Evolutionary conservation across 345 rosid species (phyloP).

Genomic region (Syzygium jambos): DNA sequence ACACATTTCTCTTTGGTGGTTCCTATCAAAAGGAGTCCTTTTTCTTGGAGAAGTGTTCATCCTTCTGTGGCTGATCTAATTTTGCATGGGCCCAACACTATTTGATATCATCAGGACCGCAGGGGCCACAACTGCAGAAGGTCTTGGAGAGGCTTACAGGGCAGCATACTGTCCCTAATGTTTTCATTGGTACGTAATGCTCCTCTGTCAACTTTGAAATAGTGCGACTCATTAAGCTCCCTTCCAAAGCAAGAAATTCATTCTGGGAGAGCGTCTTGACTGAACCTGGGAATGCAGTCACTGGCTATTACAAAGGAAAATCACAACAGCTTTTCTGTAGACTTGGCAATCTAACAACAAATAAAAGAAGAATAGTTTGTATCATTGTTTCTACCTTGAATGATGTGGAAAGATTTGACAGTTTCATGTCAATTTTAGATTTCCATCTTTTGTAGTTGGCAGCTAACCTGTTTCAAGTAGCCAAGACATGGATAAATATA

Average conservation of each 20-base stretch:
- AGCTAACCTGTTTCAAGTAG: background rate
- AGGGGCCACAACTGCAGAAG: conserved; percentile 85
- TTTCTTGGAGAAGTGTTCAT: background rate
- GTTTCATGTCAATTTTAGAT: background rate
- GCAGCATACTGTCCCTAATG: conserved; percentile 92
- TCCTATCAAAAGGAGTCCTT: background rate
- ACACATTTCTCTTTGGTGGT: fast-evolving
- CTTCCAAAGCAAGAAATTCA: background rate
- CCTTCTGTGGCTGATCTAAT: background rate
- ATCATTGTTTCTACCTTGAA: background rate
- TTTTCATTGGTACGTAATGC: conserved; percentile 61
- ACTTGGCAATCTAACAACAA: background rate
- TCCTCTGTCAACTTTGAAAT: background rate
- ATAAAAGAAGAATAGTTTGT: background rate
- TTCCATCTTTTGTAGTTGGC: background rate
- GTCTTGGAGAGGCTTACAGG: conserved; percentile 81
- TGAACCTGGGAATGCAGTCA: background rate
- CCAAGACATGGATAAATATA: background rate
- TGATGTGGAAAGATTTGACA: background rate
- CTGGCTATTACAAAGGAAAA: background rate
- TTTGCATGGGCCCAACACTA: background rate
- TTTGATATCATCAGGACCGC: conserved; percentile 41
- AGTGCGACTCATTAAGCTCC: background rate
- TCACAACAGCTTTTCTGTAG: background rate
- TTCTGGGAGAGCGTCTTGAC: background rate